Conservation (phyloP, 805 yeast genomes). For the Metschnikowia henanensis region DNA sequence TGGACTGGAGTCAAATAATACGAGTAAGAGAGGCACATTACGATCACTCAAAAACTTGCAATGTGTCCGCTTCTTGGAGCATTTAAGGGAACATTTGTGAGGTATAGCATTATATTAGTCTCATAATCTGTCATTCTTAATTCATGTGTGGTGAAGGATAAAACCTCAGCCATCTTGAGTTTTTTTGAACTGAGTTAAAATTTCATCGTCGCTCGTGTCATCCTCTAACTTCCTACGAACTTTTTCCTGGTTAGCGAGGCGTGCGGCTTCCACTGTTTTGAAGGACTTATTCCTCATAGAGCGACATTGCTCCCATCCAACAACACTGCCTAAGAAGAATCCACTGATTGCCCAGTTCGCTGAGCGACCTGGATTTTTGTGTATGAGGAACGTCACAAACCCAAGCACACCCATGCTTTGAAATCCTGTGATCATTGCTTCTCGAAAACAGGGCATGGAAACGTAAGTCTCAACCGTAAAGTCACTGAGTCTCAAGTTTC, state of each 20-base stretch:
- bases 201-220: slow-evolving; percentile 22
- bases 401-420: slow-evolving; percentile 71
- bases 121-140: too few relatives aligned
- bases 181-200: slow-evolving; percentile 28
- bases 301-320: slow-evolving; percentile 94
- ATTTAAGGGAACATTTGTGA: too few relatives aligned
- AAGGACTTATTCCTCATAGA: slow-evolving; percentile 63
- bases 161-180: slow-evolving; percentile 14
- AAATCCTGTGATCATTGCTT: slow-evolving; percentile 75
- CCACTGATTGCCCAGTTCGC: slow-evolving; percentile 85
- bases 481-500: slow-evolving; percentile 46
- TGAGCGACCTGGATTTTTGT: slow-evolving; percentile 60
- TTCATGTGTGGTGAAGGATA: too few relatives aligned
- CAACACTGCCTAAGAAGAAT: slow-evolving; percentile 71
- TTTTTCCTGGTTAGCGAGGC: slow-evolving; percentile 43
- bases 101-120: too few relatives aligned
- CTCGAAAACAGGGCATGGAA: slow-evolving; percentile 75
- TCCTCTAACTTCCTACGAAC: slow-evolving; percentile 31
- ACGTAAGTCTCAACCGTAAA: slow-evolving; percentile 52
- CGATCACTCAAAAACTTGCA: too few relatives aligned
- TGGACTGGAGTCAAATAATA: too few relatives aligned
- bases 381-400: slow-evolving; percentile 63
- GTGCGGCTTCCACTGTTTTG: slow-evolving; percentile 69
- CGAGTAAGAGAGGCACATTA: too few relatives aligned
- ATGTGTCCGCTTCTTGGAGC: too few relatives aligned